phyloP scores from a whole-genome alignment of 164 flowering plant species.

The Vitis cinerea region DNA sequence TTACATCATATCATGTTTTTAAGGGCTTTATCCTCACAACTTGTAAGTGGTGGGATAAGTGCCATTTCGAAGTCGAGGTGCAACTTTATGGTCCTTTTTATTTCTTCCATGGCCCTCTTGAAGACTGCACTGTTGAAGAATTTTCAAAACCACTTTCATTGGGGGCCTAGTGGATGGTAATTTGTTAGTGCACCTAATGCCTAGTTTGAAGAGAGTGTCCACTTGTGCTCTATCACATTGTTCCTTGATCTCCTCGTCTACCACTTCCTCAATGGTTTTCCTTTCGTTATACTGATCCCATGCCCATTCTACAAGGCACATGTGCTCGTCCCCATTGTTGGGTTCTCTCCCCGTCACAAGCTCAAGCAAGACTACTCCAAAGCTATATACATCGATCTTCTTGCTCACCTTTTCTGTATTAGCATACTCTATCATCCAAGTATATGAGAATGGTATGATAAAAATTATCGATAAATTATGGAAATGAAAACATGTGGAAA shows the following conservation, averaged over 20 bases:
- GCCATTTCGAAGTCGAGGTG: slow-evolving; percentile 40
- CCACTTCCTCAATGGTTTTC: slow-evolving; percentile 31
- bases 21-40: too few relatives aligned
- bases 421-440: slow-evolving; percentile 58
- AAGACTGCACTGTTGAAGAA: slow-evolving; percentile 37
- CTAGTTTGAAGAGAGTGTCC: slow-evolving; percentile 56
- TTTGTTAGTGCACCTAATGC: slow-evolving; percentile 63
- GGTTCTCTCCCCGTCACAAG: slow-evolving; percentile 44
- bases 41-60: background rate
- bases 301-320: slow-evolving; percentile 61
- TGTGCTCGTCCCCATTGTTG: slow-evolving; percentile 47
- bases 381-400: slow-evolving; percentile 83
- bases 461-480: background rate
- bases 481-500: background rate
- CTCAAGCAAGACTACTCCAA: slow-evolving; percentile 86
- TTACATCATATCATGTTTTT: too few relatives aligned
- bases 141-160: slow-evolving; percentile 71
- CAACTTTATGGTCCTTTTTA: slow-evolving; percentile 31
- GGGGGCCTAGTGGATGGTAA: slow-evolving; percentile 62
- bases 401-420: slow-evolving; percentile 62
- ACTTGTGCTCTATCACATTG: slow-evolving; percentile 46
- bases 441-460: background rate
- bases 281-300: slow-evolving; percentile 25
- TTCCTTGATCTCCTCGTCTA: slow-evolving; percentile 56
- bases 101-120: slow-evolving; percentile 11